Evolutionary conservation across 108 stramenopile genomes (phyloP).

Genomic region (Cyclotella baltica): DNA sequence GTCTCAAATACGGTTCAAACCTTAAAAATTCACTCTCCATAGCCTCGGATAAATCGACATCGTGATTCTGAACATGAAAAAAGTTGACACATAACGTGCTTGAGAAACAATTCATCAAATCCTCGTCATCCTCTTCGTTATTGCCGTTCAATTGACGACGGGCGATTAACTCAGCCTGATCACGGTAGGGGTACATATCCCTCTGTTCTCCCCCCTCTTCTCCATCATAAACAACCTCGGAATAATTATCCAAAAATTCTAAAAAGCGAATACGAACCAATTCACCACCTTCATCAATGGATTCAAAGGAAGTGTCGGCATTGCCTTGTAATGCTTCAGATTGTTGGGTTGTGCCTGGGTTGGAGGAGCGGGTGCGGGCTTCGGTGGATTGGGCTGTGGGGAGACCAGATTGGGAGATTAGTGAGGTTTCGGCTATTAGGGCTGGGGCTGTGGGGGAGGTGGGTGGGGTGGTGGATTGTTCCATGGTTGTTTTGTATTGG

Average conservation of each 20-base stretch:
- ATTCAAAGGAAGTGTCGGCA: slow-evolving; percentile 53
- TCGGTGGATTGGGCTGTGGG: slow-evolving; percentile 47
- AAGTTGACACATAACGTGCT: slow-evolving; percentile 82
- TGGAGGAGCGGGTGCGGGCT: slow-evolving; percentile 37
- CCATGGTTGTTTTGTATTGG: not conserved
- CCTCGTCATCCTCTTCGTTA: slow-evolving; percentile 33
- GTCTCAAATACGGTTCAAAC: slow-evolving; percentile 84
- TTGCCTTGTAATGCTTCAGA: slow-evolving; percentile 78
- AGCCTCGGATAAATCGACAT: slow-evolving; percentile 85
- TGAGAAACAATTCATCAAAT: slow-evolving; percentile 52
- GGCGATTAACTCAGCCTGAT: slow-evolving; percentile 74
- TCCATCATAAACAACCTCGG: slow-evolving; percentile 39
- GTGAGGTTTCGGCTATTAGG: slow-evolving; percentile 17
- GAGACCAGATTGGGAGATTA: slow-evolving; percentile 11
- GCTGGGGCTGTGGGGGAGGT: slow-evolving; percentile 8
- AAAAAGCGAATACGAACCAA: slow-evolving; percentile 72
- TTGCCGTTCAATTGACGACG: slow-evolving; percentile 49
- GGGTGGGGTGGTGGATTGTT: not conserved
- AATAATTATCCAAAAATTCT: slow-evolving; percentile 76
- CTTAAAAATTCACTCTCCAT: slow-evolving; percentile 85
- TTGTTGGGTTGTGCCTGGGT: slow-evolving; percentile 29
- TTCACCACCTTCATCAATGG: slow-evolving; percentile 79
- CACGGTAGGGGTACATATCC: slow-evolving; percentile 74
- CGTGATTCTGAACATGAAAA: slow-evolving; percentile 63
- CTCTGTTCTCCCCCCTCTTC: not conserved